phyloP scores from a whole-genome alignment of 176 grass and related monocot species.

The Aegilops bicornis region DNA sequence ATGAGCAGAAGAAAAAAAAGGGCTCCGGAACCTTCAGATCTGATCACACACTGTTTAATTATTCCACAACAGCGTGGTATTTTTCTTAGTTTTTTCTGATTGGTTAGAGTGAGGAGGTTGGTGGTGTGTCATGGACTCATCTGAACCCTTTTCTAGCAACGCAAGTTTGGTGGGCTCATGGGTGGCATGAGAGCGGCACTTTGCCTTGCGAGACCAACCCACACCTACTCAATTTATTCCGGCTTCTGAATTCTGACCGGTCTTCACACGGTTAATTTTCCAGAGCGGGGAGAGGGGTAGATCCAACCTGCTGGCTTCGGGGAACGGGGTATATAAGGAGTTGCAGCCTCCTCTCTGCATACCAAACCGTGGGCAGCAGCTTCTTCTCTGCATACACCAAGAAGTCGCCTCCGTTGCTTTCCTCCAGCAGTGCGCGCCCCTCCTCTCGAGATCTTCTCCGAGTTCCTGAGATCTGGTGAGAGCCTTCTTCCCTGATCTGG shows the following conservation, averaged over 20 bases:
- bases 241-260: constrained; percentile 44
- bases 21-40: constrained; percentile 9
- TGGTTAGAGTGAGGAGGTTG: constrained; percentile 35
- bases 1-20: not conserved
- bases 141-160: constrained; percentile 29
- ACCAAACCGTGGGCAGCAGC: constrained; percentile 44
- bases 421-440: not conserved
- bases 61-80: constrained; percentile 15
- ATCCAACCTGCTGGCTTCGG: constrained; percentile 30
- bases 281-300: constrained; percentile 18
- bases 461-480: constrained; percentile 50
- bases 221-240: not conserved
- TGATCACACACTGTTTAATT: constrained; percentile 2
- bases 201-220: constrained; percentile 10
- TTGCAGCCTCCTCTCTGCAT: constrained; percentile 24
- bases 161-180: constrained; percentile 48
- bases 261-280: constrained; percentile 45
- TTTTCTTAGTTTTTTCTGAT: not conserved
- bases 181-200: constrained; percentile 31
- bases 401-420: constrained; percentile 14
- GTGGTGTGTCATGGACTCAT: constrained; percentile 44
- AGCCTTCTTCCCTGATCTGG: not conserved
- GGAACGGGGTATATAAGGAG: constrained; percentile 45
- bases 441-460: constrained; percentile 21
- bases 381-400: constrained; percentile 25